Evolutionary conservation across 1,284 basidiomycete genomes (phyloP).

Genomic region (Stereum hirsutum): DNA sequence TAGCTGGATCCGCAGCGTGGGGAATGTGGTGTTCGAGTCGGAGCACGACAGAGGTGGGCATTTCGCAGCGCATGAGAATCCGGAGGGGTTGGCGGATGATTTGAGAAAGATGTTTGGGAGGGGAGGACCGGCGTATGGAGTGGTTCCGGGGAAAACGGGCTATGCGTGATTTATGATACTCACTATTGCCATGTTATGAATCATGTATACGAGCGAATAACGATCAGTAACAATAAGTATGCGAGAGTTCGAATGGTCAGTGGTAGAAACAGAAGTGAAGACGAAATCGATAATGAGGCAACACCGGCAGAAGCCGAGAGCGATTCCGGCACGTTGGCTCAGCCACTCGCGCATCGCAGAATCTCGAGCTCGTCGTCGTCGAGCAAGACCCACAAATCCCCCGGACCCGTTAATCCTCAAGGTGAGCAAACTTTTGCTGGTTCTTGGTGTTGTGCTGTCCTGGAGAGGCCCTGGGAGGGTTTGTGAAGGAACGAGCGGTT

Average conservation of each 20-base stretch:
- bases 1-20: constrained; percentile 11
- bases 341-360: neutral
- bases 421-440: too few species aligned
- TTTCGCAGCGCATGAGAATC: constrained; percentile 18
- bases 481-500: neutral
- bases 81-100: constrained; percentile 14
- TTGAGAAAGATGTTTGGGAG: constrained; percentile 15
- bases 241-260: neutral
- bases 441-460: neutral
- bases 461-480: neutral
- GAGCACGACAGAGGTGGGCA: constrained; percentile 17
- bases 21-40: constrained; percentile 15
- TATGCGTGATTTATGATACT: constrained; percentile 5
- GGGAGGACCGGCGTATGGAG: constrained; percentile 8
- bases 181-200: neutral
- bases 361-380: too few species aligned
- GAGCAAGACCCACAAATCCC: too few species aligned
- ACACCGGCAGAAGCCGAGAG: neutral
- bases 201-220: neutral
- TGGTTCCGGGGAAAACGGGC: constrained; percentile 10
- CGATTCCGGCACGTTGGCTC: neutral
- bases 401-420: too few species aligned
- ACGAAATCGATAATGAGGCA: neutral
- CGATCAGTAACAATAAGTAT: neutral
- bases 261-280: neutral